A percentile compares a stretch with the other conserved stretches of the same genome.
These are phyloP conservation scores for Ogataea hybrid DNA, from an alignment of 1,139 yeast species.

Conservation along the genomic window DNA sequence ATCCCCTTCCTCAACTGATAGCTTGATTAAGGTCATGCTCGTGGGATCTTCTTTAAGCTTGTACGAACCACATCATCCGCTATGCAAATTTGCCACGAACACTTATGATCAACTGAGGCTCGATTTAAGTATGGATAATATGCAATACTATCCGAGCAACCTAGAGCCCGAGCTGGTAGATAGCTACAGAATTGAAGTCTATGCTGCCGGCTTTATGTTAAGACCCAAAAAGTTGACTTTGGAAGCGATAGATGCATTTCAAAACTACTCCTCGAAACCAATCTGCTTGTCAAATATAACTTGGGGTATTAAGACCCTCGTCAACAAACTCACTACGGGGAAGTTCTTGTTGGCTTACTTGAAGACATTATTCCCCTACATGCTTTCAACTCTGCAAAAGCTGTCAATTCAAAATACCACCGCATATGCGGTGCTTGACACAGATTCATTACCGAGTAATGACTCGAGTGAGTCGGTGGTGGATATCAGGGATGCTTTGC, in stretches of 20 bases:
- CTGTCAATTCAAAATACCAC: conserved; percentile 7
- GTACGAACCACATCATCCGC: conserved; percentile 39
- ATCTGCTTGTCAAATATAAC: conserved; percentile 31
- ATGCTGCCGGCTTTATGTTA: conserved; percentile 43
- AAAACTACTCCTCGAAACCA: conserved; percentile 29
- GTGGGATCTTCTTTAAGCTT: conserved; percentile 32
- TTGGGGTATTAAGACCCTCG: conserved; percentile 38
- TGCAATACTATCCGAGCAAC: conserved; percentile 27
- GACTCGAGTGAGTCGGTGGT: conserved; percentile 17
- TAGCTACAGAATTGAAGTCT: conserved; percentile 38
- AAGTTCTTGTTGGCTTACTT: conserved; percentile 17
- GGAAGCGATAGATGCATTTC: conserved; percentile 31
- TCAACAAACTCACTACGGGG: conserved; percentile 22
- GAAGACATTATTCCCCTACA: conserved; percentile 20
- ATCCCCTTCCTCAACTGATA: conserved; percentile 29
- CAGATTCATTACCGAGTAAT: conserved; percentile 13
- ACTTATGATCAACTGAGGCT: conserved; percentile 24
- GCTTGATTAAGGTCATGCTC: conserved; percentile 33
- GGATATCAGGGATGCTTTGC: conserved; percentile 25
- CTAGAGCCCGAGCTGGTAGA: conserved; percentile 30
- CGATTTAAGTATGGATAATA: conserved; percentile 26
- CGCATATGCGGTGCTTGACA: conserved; percentile 2
- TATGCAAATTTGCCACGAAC: conserved; percentile 41
- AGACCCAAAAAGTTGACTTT: conserved; percentile 38
- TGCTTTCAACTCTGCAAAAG: conserved; percentile 16